A percentile compares a stretch with the other conserved stretches of the same genome.
phyloP scores from a whole-genome alignment of 108 stramenopile genomes.

The Poteriospumella lacustris region DNA sequence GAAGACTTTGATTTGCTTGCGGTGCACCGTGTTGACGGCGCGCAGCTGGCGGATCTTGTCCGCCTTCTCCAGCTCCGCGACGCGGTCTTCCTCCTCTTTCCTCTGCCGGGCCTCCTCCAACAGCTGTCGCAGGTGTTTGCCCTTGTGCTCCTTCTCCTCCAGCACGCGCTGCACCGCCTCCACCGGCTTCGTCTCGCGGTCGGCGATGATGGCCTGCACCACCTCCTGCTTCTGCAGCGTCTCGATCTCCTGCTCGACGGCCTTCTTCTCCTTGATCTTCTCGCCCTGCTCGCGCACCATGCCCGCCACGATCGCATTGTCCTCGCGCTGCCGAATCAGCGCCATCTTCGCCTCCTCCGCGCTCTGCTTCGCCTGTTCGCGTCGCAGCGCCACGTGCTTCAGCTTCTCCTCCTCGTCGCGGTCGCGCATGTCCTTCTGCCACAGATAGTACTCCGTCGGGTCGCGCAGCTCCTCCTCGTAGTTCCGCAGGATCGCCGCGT shows the following conservation, averaged over 20 bases:
- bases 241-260: slow-evolving; percentile 42
- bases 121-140: slow-evolving; percentile 33
- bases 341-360: slow-evolving; percentile 36
- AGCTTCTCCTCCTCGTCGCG: slow-evolving; percentile 34
- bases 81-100: slow-evolving; percentile 33
- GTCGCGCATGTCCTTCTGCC: slow-evolving; percentile 49
- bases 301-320: slow-evolving; percentile 32
- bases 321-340: slow-evolving; percentile 11
- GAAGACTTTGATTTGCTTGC: slow-evolving; percentile 48
- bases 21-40: slow-evolving; percentile 50
- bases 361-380: slow-evolving; percentile 27
- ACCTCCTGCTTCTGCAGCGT: neutral
- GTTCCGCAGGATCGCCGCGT: slow-evolving; percentile 41
- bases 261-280: slow-evolving; percentile 41
- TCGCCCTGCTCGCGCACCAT: slow-evolving; percentile 35
- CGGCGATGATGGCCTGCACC: slow-evolving; percentile 45
- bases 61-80: neutral
- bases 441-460: slow-evolving; percentile 50
- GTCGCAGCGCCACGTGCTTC: slow-evolving; percentile 27
- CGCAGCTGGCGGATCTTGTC: slow-evolving; percentile 39
- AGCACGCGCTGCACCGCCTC: slow-evolving; percentile 43
- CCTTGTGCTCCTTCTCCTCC: slow-evolving; percentile 23
- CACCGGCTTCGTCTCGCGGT: slow-evolving; percentile 45
- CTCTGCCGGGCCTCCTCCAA: slow-evolving; percentile 27
- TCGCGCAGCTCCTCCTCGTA: slow-evolving; percentile 60